These are phyloP conservation scores for Exserohilum rostratum DNA, from an alignment of 2,329 filamentous ascomycete species.

Conservation along the genomic window DNA sequence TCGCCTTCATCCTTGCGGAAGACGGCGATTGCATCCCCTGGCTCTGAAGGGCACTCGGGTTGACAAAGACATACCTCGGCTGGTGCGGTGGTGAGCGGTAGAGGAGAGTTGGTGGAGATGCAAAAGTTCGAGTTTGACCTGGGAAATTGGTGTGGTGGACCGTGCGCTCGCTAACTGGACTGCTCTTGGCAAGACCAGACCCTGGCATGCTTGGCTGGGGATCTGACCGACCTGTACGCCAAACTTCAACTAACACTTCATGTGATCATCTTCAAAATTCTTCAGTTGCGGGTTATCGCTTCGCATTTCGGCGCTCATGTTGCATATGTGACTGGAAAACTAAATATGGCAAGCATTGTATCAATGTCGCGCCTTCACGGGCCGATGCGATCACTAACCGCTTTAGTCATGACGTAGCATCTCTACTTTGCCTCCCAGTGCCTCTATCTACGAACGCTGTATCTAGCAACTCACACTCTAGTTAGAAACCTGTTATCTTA, in stretches of 20 bases:
- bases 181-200: slow-evolving; percentile 19
- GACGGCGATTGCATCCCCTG: slow-evolving; percentile 53
- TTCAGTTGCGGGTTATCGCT: background rate
- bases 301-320: background rate
- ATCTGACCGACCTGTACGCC: slow-evolving; percentile 1
- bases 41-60: slow-evolving; percentile 59
- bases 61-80: slow-evolving; percentile 47
- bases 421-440: slow-evolving; percentile 20
- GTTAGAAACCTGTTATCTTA: background rate
- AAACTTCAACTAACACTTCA: slow-evolving; percentile 1
- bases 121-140: slow-evolving; percentile 34
- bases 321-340: background rate
- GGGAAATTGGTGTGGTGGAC: slow-evolving; percentile 28
- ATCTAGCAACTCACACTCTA: background rate
- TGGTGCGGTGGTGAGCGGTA: slow-evolving; percentile 32
- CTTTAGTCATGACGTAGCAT: slow-evolving; percentile 45
- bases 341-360: background rate
- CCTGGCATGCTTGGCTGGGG: slow-evolving; percentile 5
- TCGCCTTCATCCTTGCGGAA: slow-evolving; percentile 45
- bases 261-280: background rate
- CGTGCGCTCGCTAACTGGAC: slow-evolving; percentile 27
- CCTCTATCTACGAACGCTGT: slow-evolving; percentile 4
- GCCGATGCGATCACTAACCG: slow-evolving; percentile 26
- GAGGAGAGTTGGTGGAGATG: slow-evolving; percentile 21
- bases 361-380: slow-evolving; percentile 25